Conservation (phyloP, 140 eudicot genomes). For the Flaveria floridana region DNA sequence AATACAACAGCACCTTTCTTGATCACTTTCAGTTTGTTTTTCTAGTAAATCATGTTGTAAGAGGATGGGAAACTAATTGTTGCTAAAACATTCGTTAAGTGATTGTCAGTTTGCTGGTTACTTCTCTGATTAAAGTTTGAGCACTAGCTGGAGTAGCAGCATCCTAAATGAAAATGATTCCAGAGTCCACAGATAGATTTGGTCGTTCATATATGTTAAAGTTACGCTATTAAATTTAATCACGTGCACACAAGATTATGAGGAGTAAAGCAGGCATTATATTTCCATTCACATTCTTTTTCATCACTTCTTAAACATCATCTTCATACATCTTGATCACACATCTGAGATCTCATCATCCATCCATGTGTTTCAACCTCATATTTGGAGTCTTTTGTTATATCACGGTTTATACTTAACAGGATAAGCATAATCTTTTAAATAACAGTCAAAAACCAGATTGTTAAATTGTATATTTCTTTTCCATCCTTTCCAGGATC, state of each 20-base stretch:
- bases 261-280: constrained; percentile 18
- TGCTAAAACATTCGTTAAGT: constrained; percentile 4
- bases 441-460: constrained; percentile 5
- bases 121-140: constrained; percentile 1
- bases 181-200: constrained; percentile 18
- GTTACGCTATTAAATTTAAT: constrained; percentile 15
- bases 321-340: neutral
- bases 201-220: constrained; percentile 1
- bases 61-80: neutral
- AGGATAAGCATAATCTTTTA: constrained; percentile 4
- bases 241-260: neutral
- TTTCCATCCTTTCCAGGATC: constrained; percentile 51
- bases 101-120: constrained; percentile 7
- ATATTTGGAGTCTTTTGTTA: neutral
- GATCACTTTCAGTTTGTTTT: neutral
- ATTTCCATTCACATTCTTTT: neutral
- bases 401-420: constrained; percentile 3
- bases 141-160: constrained; percentile 22
- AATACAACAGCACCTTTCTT: constrained; percentile 26
- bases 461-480: constrained; percentile 11
- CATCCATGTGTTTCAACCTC: constrained; percentile 5
- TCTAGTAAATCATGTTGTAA: constrained; percentile 22
- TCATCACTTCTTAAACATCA: constrained; percentile 15
- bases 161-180: constrained; percentile 10
- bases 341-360: constrained; percentile 1